Evolutionary conservation across 768 basidiomycete genomes (phyloP), one percentile per base, ranked within the genome.

Genomic region (Trametes punicea): DNA sequence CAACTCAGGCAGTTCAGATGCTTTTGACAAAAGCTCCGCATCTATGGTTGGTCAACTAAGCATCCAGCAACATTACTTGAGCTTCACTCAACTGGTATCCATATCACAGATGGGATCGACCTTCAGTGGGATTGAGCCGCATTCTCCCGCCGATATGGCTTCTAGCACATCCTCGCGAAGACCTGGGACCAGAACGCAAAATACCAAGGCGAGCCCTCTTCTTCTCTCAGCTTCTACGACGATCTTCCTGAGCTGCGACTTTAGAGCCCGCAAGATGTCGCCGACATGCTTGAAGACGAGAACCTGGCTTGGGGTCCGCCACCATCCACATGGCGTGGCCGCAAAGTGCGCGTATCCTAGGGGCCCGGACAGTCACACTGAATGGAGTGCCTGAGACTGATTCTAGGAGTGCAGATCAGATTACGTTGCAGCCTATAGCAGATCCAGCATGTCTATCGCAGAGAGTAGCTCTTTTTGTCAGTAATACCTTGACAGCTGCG

Each of bases 251-350:
- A 27, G 29, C 16, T 29, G 18, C 8, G 21, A 18, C 33, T 2
- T 6, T 6, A n/a, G 5, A 6, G 15, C 18, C 9, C 29, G 36
- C 39, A 38, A 18, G 53, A 39, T 18, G 23, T 36, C 16, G 63
- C 63, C n/a, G 63, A 64, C 27, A 52, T 61, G 51, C 56, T 64
- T 46, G 63, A 64, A 31, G 63, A 64, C 23, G 63, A 64, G 23
- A 57, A 64, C 42, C 49, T 54, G 7, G 57, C 63, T 5, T 64
- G 63, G 63, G 63, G 54, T 15, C n/a, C 39, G 10, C 41, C 46
- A 16, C 56, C 47, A 2, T 29, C 26, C 5, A 46, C 45, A n/a
- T 27, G 30, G 3, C 52, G 16, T n/a, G 16, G 41, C 6, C 57
- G 33, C 46, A 41, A 47, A 10, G 5, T n/a, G 26, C 25, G 25